Percentiles rank a stretch among this genome's conserved stretches.
These are phyloP conservation scores for Yarrowia porcina DNA, from an alignment of 805 yeast species.

Conservation along the genomic window DNA sequence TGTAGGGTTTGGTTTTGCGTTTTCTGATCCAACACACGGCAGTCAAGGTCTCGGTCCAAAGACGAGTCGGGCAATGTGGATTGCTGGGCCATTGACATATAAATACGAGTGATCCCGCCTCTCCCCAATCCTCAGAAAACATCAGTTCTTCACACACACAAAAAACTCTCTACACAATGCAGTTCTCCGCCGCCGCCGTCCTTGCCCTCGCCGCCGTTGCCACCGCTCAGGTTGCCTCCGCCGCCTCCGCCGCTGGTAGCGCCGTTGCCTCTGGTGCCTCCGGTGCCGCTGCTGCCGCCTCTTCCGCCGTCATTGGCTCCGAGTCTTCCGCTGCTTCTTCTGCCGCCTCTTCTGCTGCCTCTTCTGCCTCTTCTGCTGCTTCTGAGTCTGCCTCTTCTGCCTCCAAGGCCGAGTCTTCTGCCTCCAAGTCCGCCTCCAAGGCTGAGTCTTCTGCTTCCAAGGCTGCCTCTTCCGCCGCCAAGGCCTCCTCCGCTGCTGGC, in stretches of 20 bases:
- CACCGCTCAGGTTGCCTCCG: conserved; percentile 18
- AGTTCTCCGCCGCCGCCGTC: conserved; percentile 17
- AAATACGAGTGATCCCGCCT: conserved; percentile 13
- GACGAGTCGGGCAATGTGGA: neutral
- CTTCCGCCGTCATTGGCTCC: conserved; percentile 24
- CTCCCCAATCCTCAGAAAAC: neutral
- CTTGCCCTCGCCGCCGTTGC: conserved; percentile 20
- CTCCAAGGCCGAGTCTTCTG: neutral
- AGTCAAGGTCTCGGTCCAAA: neutral
- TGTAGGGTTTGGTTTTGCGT: conserved; percentile 18
- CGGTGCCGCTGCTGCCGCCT: conserved; percentile 25
- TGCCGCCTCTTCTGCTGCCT: conserved; percentile 14
- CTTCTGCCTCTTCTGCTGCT: conserved; percentile 9
- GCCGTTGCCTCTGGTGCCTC: conserved; percentile 26
- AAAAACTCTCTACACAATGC: conserved; percentile 22
- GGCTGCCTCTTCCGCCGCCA: conserved; percentile 4
- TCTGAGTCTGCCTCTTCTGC: conserved; percentile 7
- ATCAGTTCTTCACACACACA: neutral
- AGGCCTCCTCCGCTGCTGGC: conserved; percentile 2
- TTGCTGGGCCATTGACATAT: conserved; percentile 15
- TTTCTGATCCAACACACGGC: conserved; percentile 8
- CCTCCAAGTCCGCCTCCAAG: conserved; percentile 15
- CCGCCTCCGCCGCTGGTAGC: conserved; percentile 13
- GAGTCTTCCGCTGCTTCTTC: conserved; percentile 22
- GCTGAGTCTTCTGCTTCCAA: neutral